Conservation (phyloP, 2,329 filamentous ascomycete species). For the Cryphonectria naterciae region DNA sequence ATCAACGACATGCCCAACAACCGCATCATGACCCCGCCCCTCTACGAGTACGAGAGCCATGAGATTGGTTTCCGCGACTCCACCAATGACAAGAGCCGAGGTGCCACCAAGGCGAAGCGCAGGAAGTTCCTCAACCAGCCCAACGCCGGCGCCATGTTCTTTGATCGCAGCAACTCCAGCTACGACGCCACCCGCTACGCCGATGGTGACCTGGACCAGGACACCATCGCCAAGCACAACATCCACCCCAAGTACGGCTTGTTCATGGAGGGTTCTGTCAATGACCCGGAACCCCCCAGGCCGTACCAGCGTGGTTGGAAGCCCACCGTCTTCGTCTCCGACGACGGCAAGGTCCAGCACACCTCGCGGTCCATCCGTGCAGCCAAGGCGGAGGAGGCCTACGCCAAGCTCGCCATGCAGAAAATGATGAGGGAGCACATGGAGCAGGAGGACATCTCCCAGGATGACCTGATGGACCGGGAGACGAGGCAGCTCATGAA, state of each 20-base stretch:
- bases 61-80: conserved; percentile 66
- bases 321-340: conserved; percentile 55
- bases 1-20: conserved; percentile 49
- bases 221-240: conserved; percentile 51
- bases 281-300: conserved; percentile 46
- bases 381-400: conserved; percentile 29
- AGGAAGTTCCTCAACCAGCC: conserved; percentile 59
- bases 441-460: conserved; percentile 33
- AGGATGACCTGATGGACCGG: conserved; percentile 31
- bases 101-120: conserved; percentile 55
- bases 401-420: conserved; percentile 32
- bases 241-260: conserved; percentile 60
- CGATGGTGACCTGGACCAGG: conserved; percentile 56
- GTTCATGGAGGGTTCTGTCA: conserved; percentile 52
- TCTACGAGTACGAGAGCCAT: conserved; percentile 53
- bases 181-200: conserved; percentile 56
- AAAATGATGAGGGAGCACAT: conserved; percentile 32
- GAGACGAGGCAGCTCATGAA: conserved; percentile 32
- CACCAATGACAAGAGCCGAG: conserved; percentile 58
- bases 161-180: conserved; percentile 57
- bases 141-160: conserved; percentile 57
- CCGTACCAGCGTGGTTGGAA: conserved; percentile 49
- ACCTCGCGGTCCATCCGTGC: conserved; percentile 43
- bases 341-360: conserved; percentile 52
- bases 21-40: conserved; percentile 56